Evolutionary conservation across 352 stramenopile genomes (phyloP), one percentile per base, ranked within the genome.

Genomic region (Phytophthora melonis): DNA sequence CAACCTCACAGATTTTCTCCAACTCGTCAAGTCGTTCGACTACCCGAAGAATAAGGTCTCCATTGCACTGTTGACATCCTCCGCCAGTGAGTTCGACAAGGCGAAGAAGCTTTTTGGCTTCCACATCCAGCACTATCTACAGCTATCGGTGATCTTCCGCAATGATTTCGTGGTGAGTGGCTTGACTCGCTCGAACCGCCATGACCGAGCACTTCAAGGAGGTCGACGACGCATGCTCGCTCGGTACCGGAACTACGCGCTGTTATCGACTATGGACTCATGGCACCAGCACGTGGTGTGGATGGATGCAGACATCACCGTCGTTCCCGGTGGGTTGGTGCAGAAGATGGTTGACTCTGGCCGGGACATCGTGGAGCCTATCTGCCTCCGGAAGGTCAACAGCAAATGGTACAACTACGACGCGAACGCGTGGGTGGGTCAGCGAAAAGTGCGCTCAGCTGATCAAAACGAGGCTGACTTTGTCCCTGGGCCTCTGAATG

Each of bases 241-340:
- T 66, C 77, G 81, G 30, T 86, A 86, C 52, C 77, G 81, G 13
- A 88, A 88, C 66, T 82, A 75, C 23, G 74, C 73, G 30, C 55
- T 86, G n/a, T 45, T 80, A 5, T 73, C 68, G n/a, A 80, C 69
- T 4, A 61, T 89, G 19, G 59, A 80, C 54, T 49, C 58, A 32
- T 86, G 77, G 74, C 72, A 87, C 45, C 57, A 81, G 43, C 75
- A 85, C 34, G 81, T 88, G 7, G 34, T 88, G 27, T 88, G 74
- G 74, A 45, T 87, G 9, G 82, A 89, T 47, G 75, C 74, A 41
- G 82, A 89, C 30, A 71, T 86, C 41, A 61, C 57, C n/a, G 16
- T 69, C n/a, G 53, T 86, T 45, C 74, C 76, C 7, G 2, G 23
- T n/a, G 30, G 49, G 1, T 34, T 86, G 0, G 8, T 84, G 0